These are phyloP conservation scores for Globisporangium spinosum DNA, from an alignment of 352 stramenopile genomes.

Conservation along the genomic window DNA sequence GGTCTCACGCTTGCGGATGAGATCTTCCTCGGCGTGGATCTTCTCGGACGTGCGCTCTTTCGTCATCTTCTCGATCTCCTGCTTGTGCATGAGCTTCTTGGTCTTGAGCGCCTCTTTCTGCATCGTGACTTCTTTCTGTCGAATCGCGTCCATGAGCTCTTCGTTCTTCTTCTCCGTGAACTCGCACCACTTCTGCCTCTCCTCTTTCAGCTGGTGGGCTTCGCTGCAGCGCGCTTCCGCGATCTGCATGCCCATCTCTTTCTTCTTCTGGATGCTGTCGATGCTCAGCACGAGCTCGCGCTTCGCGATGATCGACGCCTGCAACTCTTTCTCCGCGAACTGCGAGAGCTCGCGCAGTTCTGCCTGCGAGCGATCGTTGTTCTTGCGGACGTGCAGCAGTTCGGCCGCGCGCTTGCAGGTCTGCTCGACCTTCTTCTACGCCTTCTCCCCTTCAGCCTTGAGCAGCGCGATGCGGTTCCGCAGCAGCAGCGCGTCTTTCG, in stretches of 20 bases:
- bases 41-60: conserved; percentile 61
- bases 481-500: conserved; percentile 68
- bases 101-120: conserved; percentile 64
- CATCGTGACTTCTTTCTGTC: conserved; percentile 57
- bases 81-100: conserved; percentile 63
- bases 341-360: conserved; percentile 59
- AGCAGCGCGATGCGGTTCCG: conserved; percentile 80
- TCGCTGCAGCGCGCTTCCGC: conserved; percentile 59
- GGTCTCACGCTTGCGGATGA: conserved; percentile 46
- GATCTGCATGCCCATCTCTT: conserved; percentile 66
- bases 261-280: conserved; percentile 80
- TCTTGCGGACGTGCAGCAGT: conserved; percentile 61
- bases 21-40: conserved; percentile 59
- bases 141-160: conserved; percentile 59
- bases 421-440: conserved; percentile 86
- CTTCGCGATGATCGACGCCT: conserved; percentile 67
- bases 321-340: conserved; percentile 56
- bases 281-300: conserved; percentile 75
- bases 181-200: conserved; percentile 78
- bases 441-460: conserved; percentile 76
- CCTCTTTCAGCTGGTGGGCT: conserved; percentile 75
- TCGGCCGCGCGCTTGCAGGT: conserved; percentile 67
- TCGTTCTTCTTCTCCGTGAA: conserved; percentile 58
- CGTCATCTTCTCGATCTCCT: conserved; percentile 73
- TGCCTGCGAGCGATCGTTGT: conserved; percentile 56